A percentile compares a stretch with the other conserved stretches of the same genome.
Conservation (phyloP, 345 rosid species). For the Carallia brachiata region DNA sequence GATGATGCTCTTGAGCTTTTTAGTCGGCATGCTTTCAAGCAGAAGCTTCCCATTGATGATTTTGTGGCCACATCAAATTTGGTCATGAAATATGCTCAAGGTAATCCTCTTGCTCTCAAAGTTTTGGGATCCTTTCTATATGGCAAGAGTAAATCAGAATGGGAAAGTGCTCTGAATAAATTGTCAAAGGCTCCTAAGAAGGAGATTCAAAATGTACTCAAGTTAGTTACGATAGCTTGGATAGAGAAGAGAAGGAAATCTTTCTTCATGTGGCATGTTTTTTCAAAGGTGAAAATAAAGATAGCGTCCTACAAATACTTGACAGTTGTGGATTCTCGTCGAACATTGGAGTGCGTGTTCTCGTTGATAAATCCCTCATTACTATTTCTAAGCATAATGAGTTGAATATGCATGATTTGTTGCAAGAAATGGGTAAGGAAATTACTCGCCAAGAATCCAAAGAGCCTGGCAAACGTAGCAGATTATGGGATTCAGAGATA, state of each 20-base stretch:
- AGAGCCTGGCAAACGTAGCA: constrained; percentile 18
- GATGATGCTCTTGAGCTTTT: not conserved
- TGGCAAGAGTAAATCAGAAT: constrained; percentile 2
- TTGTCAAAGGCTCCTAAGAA: constrained; percentile 5
- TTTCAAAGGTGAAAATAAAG: constrained; percentile 13
- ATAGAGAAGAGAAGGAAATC: not conserved
- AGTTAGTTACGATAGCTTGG: constrained; percentile 17
- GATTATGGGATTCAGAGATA: constrained; percentile 23
- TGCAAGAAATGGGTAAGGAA: constrained; percentile 20
- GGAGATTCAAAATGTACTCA: constrained; percentile 1
- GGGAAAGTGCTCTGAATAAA: not conserved
- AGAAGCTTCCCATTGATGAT: not conserved
- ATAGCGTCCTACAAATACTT: constrained; percentile 1
- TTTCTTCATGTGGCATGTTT: constrained; percentile 26
- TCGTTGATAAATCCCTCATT: constrained; percentile 14
- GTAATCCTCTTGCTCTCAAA: constrained; percentile 13
- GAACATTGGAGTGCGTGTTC: constrained; percentile 1
- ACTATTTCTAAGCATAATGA: not conserved
- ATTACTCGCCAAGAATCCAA: constrained; percentile 16
- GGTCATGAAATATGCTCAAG: constrained; percentile 5
- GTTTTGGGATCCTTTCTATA: constrained; percentile 5
- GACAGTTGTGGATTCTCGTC: constrained; percentile 2
- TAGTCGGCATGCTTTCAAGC: not conserved
- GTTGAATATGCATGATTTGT: constrained; percentile 21
- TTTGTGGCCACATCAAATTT: not conserved